Evolutionary conservation across 129 eudicot species (phyloP), one percentile per base, ranked within the genome.

Genomic region (Erigeron canadensis): DNA sequence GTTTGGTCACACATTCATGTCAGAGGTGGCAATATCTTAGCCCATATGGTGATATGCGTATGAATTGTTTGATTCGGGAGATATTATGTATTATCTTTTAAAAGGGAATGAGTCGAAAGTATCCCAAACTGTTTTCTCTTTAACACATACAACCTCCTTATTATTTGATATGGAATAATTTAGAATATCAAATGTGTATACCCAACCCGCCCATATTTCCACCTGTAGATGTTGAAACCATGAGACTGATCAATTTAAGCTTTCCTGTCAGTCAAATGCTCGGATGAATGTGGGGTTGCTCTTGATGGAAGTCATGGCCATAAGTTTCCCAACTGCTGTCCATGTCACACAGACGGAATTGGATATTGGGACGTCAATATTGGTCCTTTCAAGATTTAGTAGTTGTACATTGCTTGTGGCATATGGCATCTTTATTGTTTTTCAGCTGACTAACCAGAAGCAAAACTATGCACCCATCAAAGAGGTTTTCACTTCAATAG

Each of bases 401-500:
- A 87, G 96, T 68, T 86, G 89, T 51, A 61, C 84, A 19, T 78
- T 90, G 90, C 94, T 86, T 8, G 65, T 85, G 39, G 95, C 97
- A 53, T 90, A 90, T 81, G 86, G 70, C 12, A 53, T 83, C 43
- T 83, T 79, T 50, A 72, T 90, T 15, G 81, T 83, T 22, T 87
- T 83, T 41, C 96, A 87, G 76, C 80, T 90, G 63, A 87, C 85
- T 42, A 81, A 75, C 75, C 85, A 81, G 54, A 79, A 71, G 71
- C 81, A 75, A 45, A 63, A 80, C 34, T 85, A 84, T 71, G 42
- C 73, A 41, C 42, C 39, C 6, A 34, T 75, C 13, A 71, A 76
- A 73, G 87, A 83, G 91, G 87, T 80, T 63, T 15, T n/a, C 64
- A 62, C 60, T 18, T 57, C 11, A 43, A 7, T 74, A 48, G 11